phyloP scores from a whole-genome alignment of 1,284 basidiomycete genomes.

The Uromyces viciae-fabae region DNA sequence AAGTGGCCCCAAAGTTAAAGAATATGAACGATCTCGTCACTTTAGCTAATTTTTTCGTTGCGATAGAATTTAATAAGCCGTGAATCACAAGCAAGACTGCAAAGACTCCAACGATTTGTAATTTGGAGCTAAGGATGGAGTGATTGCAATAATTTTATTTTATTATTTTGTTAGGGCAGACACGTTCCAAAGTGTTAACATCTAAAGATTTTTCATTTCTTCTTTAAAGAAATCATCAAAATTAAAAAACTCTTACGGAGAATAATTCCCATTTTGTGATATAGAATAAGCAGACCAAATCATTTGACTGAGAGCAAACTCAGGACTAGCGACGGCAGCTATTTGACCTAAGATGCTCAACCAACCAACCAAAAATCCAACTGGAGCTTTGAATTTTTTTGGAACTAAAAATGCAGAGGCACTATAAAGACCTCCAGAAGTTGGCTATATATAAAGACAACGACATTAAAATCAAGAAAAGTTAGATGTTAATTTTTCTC shows the following conservation, averaged over 20 bases:
- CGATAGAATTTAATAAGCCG: conserved; percentile 73
- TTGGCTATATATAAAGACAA: conserved; percentile 67
- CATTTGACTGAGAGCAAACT: conserved; percentile 84
- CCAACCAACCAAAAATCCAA: conserved; percentile 56
- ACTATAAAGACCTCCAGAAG: conserved; percentile 75
- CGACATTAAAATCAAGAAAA: too few species aligned
- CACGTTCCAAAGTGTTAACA: conserved; percentile 17
- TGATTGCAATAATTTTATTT: neutral
- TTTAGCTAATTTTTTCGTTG: conserved; percentile 72
- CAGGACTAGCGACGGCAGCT: conserved; percentile 76
- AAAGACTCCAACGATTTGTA: conserved; percentile 72
- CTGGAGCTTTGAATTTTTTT: conserved; percentile 63
- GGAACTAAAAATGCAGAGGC: conserved; percentile 75
- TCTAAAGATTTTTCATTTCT: neutral
- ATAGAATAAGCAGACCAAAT: conserved; percentile 67
- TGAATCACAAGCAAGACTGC: conserved; percentile 68
- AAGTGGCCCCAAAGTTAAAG: conserved; percentile 67
- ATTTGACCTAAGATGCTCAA: conserved; percentile 82
- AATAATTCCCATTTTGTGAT: conserved; percentile 52
- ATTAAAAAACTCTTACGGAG: conserved; percentile 52
- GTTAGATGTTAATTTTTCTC: too few species aligned
- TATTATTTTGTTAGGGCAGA: neutral
- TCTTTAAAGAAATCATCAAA: neutral
- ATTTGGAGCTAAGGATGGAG: conserved; percentile 55
- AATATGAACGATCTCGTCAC: conserved; percentile 79